Conservation (phyloP, 257 asterid species). For the Galeopsis tetrahit region DNA sequence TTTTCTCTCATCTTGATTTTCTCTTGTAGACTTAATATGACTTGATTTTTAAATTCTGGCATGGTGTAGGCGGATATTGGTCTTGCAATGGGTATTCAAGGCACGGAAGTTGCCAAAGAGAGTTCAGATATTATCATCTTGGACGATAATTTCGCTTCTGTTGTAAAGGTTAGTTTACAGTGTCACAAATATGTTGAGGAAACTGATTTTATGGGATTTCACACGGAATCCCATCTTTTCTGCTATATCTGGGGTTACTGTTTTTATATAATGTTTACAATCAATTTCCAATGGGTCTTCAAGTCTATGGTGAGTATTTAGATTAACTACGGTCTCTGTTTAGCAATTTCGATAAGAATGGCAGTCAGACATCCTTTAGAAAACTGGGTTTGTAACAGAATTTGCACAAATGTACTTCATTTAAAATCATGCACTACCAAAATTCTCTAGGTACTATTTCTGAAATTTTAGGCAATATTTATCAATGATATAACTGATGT, state of each 20-base stretch:
- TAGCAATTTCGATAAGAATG: background rate
- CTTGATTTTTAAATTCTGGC: slow-evolving; percentile 27
- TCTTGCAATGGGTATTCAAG: slow-evolving; percentile 98
- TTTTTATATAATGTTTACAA: background rate
- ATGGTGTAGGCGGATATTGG: slow-evolving; percentile 89
- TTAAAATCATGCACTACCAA: slow-evolving; percentile 13
- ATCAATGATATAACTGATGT: background rate
- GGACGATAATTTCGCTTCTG: slow-evolving; percentile 94
- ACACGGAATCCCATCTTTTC: slow-evolving; percentile 9
- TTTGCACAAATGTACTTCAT: background rate
- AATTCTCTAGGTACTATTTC: background rate
- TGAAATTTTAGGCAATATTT: background rate
- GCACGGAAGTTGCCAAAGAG: slow-evolving; percentile 99
- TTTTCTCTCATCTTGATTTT: background rate
- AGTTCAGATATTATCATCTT: slow-evolving; percentile 95
- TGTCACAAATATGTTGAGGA: slow-evolving; percentile 13
- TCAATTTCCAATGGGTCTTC: background rate
- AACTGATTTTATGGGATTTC: background rate
- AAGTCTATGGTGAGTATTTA: background rate
- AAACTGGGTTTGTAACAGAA: slow-evolving; percentile 15
- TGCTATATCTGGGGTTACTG: slow-evolving; percentile 16
- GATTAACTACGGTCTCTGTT: background rate
- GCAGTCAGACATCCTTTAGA: background rate
- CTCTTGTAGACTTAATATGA: slow-evolving; percentile 23
- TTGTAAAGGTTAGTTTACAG: slow-evolving; percentile 76